phyloP scores from a whole-genome alignment of 2,329 filamentous ascomycete genomes.

The Colletotrichum coccodes region DNA sequence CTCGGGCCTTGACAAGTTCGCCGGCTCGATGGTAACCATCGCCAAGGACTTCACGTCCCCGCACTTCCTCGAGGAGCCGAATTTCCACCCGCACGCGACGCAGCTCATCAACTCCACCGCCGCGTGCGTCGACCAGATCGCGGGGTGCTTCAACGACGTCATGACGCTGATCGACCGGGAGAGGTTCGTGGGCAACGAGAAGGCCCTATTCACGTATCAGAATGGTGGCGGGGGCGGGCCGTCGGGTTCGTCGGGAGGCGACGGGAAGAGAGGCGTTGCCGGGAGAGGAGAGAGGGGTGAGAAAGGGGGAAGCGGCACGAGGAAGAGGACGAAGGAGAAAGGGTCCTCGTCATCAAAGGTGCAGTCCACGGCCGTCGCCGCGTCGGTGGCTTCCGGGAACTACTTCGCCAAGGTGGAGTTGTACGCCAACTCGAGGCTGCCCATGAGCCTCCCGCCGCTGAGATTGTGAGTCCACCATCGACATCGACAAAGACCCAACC shows the following conservation, averaged over 20 bases:
- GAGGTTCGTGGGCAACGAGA: conserved; percentile 61
- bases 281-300: background rate
- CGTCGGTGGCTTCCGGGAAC: conserved; percentile 34
- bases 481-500: too few relatives aligned
- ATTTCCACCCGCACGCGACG: conserved; percentile 42
- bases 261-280: background rate
- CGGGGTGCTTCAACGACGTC: conserved; percentile 71
- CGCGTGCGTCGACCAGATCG: conserved; percentile 68
- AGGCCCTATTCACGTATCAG: conserved; percentile 59
- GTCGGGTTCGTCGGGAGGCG: background rate
- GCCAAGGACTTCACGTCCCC: conserved; percentile 52
- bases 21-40: conserved; percentile 54
- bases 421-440: conserved; percentile 82
- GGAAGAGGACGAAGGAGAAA: conserved; percentile 9
- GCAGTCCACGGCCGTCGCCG: conserved; percentile 26
- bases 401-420: conserved; percentile 79
- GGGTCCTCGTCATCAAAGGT: conserved; percentile 2
- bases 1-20: conserved; percentile 45
- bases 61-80: conserved; percentile 52
- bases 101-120: conserved; percentile 57
- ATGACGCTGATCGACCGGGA: conserved; percentile 80
- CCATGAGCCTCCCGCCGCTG: conserved; percentile 73
- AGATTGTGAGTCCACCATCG: conserved; percentile 67
- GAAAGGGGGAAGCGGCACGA: background rate
- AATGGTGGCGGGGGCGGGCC: background rate